A percentile compares a stretch with the other conserved stretches of the same genome.
These are phyloP conservation scores for Liriodendron chinense DNA, from an alignment of 164 flowering plant genomes.

Conservation along the genomic window DNA sequence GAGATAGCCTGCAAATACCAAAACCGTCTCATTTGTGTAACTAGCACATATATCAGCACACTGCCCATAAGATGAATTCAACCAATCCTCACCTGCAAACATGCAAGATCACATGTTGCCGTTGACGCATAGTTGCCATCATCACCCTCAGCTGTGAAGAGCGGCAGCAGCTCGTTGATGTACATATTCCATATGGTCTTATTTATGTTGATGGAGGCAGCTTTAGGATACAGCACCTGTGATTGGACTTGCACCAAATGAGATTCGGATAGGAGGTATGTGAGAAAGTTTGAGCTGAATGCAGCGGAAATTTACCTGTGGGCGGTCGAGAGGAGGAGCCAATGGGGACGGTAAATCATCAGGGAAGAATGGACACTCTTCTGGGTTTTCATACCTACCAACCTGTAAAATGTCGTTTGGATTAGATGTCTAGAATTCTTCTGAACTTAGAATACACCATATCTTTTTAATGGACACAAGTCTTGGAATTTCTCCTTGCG, in stretches of 20 bases:
- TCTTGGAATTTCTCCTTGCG: no score
- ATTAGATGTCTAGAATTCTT: background rate
- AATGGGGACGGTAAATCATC: constrained; percentile 54
- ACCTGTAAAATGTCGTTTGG: constrained; percentile 25
- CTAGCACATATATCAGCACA: background rate
- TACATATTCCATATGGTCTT: constrained; percentile 63
- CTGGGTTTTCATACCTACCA: constrained; percentile 75
- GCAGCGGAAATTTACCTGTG: constrained; percentile 31
- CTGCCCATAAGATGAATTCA: background rate
- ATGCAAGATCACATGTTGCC: constrained; percentile 56
- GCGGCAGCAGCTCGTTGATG: constrained; percentile 55
- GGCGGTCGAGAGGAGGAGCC: constrained; percentile 28
- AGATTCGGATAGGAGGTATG: background rate
- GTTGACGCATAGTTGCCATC: constrained; percentile 75
- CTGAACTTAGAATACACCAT: no score
- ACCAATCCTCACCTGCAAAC: constrained; percentile 64
- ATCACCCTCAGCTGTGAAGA: constrained; percentile 52
- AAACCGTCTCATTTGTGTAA: background rate
- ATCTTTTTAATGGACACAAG: no score
- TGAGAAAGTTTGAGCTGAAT: background rate
- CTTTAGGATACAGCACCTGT: constrained; percentile 72
- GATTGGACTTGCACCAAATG: background rate
- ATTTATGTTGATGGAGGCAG: constrained; percentile 60
- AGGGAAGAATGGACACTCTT: constrained; percentile 86
- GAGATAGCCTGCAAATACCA: constrained; percentile 62